phyloP scores from a whole-genome alignment of 108 stramenopile genomes.

The Parmales sp. region DNA sequence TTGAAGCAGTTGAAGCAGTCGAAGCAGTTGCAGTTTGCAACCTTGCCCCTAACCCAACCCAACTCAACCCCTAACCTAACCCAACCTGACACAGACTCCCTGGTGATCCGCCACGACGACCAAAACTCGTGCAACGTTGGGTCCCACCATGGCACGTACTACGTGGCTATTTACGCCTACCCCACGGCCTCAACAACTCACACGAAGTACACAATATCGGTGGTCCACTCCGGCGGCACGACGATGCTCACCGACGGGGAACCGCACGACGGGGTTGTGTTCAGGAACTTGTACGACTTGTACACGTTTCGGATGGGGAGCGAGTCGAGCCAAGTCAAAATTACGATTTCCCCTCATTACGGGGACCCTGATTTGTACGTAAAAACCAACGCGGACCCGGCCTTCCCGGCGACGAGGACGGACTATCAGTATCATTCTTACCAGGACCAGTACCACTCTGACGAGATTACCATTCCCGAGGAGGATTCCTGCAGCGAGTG shows the following conservation, averaged over 20 bases:
- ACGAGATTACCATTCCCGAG: background rate
- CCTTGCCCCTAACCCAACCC: no score
- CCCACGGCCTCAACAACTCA: no score
- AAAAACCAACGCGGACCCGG: background rate
- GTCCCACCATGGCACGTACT: no score
- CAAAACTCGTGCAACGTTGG: no score
- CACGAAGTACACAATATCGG: background rate
- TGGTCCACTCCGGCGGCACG: background rate
- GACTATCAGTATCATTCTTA: background rate
- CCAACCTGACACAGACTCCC: no score
- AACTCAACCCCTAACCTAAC: no score
- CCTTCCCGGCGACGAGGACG: background rate
- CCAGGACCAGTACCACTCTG: slow-evolving; percentile 3
- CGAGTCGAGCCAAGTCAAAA: background rate
- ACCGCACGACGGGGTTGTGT: background rate
- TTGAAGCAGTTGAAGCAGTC: no score
- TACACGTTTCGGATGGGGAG: background rate
- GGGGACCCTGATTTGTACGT: slow-evolving; percentile 7
- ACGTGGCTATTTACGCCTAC: no score
- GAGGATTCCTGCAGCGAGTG: background rate
- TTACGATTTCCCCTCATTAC: background rate
- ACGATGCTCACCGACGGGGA: background rate
- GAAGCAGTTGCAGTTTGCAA: no score
- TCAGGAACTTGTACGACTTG: background rate
- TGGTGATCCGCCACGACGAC: no score